phyloP scores from a whole-genome alignment of 768 basidiomycete species.

The Macrolepiota fuliginosa region DNA sequence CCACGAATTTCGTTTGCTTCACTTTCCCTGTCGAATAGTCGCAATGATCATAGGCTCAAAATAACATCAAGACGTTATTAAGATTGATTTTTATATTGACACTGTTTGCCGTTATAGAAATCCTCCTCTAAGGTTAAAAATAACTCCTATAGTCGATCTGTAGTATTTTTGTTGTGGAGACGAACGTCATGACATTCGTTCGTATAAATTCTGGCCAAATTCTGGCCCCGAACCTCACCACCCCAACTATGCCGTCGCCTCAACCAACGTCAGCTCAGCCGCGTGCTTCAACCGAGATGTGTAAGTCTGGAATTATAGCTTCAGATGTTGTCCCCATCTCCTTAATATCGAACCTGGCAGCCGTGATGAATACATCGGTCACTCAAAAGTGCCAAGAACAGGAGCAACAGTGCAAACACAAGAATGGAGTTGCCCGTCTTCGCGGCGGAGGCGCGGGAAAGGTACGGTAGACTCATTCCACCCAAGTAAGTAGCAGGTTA shows the following conservation, averaged over 20 bases:
- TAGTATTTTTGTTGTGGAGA: neutral
- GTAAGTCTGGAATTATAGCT: conserved; percentile 35
- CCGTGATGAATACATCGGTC: conserved; percentile 36
- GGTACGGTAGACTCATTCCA: conserved; percentile 30
- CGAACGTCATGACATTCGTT: too few relatives aligned
- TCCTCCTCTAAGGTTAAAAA: neutral
- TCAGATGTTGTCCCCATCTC: neutral
- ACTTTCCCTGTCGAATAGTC: neutral
- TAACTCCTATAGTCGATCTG: neutral
- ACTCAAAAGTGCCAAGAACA: conserved; percentile 16
- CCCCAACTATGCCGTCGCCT: conserved; percentile 20
- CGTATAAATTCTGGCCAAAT: neutral
- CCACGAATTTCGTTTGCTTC: neutral
- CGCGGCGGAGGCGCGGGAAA: conserved; percentile 72
- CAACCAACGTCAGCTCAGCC: conserved; percentile 51
- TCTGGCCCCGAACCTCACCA: neutral
- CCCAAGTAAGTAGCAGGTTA: neutral
- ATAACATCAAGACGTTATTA: too few relatives aligned
- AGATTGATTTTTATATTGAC: too few relatives aligned
- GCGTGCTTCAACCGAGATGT: conserved; percentile 59
- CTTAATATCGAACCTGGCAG: conserved; percentile 23
- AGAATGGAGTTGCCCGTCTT: conserved; percentile 52
- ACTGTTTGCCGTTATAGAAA: neutral
- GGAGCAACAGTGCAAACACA: conserved; percentile 35
- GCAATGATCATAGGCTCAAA: too few relatives aligned